A percentile compares a stretch with the other conserved stretches of the same genome.
Conservation (phyloP, 2,329 filamentous ascomycete genomes). For the Septoria petroselini region DNA sequence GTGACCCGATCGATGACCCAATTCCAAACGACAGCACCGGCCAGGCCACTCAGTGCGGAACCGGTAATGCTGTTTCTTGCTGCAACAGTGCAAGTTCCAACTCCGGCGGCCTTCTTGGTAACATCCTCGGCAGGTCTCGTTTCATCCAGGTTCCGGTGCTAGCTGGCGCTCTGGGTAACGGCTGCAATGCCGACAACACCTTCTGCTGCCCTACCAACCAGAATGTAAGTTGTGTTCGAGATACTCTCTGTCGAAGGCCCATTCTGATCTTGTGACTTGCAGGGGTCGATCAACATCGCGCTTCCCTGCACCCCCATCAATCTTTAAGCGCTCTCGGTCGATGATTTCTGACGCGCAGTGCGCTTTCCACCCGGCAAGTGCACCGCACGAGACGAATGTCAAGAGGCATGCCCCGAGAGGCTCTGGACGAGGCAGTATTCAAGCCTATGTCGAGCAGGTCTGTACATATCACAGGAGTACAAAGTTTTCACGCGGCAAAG, state of each 20-base stretch:
- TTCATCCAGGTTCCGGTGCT: conserved; percentile 7
- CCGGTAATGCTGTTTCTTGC: conserved; percentile 18
- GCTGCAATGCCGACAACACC: conserved; percentile 18
- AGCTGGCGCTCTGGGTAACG: conserved; percentile 1
- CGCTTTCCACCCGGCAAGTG: background rate
- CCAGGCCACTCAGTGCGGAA: conserved; percentile 3
- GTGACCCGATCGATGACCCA: background rate
- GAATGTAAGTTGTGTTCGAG: conserved; percentile 4
- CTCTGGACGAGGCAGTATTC: too few relatives aligned
- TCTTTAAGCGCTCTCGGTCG: background rate
- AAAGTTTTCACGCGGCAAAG: too few relatives aligned
- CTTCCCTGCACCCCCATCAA: conserved; percentile 10
- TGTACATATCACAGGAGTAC: too few relatives aligned
- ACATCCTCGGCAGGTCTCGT: conserved; percentile 20
- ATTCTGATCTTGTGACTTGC: background rate
- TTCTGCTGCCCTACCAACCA: conserved; percentile 26
- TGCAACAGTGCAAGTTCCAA: conserved; percentile 13
- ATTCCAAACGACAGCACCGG: background rate
- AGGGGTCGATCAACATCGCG: conserved; percentile 10
- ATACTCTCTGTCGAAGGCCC: background rate
- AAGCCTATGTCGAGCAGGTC: too few relatives aligned
- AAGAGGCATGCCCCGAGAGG: too few relatives aligned
- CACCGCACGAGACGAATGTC: too few relatives aligned
- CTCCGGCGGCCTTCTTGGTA: conserved; percentile 2
- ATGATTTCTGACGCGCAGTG: background rate